A percentile compares a stretch with the other conserved stretches of the same genome.
phyloP scores from a whole-genome alignment of 83 land plant genomes.

The Diphasiastrum complanatum region DNA sequence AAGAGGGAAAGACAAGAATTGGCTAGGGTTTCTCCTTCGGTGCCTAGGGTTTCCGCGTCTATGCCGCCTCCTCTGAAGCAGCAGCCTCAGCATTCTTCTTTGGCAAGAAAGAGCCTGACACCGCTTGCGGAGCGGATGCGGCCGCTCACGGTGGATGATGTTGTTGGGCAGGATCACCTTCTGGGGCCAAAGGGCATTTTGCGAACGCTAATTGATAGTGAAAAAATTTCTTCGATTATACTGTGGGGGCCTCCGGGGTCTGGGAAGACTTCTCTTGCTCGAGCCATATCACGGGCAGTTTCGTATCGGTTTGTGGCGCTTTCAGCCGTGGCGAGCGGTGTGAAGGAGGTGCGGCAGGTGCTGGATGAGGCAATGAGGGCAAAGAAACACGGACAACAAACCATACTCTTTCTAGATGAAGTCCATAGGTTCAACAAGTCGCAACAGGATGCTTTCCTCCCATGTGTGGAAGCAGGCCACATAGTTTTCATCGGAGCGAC shows the following conservation, averaged over 20 bases:
- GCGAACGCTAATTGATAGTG: slow-evolving; percentile 35
- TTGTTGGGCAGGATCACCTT: slow-evolving; percentile 83
- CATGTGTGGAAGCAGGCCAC: slow-evolving; percentile 79
- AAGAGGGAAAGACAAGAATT: neutral
- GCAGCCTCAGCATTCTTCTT: neutral
- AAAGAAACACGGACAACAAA: slow-evolving; percentile 32
- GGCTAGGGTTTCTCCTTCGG: too few species aligned
- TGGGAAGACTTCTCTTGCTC: slow-evolving; percentile 86
- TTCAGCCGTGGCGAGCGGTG: slow-evolving; percentile 75
- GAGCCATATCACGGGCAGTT: slow-evolving; percentile 51
- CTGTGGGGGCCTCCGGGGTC: slow-evolving; percentile 99
- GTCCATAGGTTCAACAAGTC: slow-evolving; percentile 84
- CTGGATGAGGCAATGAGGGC: slow-evolving; percentile 58
- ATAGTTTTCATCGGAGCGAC: slow-evolving; percentile 85
- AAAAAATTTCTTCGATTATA: slow-evolving; percentile 55
- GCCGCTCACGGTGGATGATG: slow-evolving; percentile 50
- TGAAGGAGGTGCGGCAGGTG: slow-evolving; percentile 76
- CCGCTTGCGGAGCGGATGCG: slow-evolving; percentile 79
- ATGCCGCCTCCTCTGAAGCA: slow-evolving; percentile 4
- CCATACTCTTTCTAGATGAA: slow-evolving; percentile 85
- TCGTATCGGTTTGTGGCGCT: slow-evolving; percentile 55
- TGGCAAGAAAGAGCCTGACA: slow-evolving; percentile 14
- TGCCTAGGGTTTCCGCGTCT: too few species aligned
- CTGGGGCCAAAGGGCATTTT: slow-evolving; percentile 47
- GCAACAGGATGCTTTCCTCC: slow-evolving; percentile 86